Percentiles rank a stretch among this genome's conserved stretches.
These are phyloP conservation scores for Entomortierella chlamydospora DNA, from an alignment of 192 early-diverging fungal species.

Conservation along the genomic window DNA sequence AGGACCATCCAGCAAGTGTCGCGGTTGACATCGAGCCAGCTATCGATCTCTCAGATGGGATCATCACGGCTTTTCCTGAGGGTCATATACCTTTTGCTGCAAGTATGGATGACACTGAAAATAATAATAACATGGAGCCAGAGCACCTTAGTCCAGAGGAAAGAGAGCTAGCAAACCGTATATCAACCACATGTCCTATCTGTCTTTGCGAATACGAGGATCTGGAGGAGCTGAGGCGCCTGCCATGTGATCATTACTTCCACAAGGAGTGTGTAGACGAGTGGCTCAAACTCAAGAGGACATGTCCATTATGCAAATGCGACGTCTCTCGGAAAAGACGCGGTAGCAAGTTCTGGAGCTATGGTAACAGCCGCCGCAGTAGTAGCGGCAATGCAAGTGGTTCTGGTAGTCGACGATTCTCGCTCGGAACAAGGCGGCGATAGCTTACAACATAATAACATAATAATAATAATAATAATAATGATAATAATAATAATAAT, in stretches of 20 bases:
- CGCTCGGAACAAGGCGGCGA: constrained; percentile 14
- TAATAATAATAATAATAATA: too few relatives aligned
- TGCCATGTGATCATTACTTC: constrained; percentile 84
- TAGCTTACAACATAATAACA: too few relatives aligned
- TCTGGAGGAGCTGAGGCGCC: constrained; percentile 73
- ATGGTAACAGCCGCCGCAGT: background rate
- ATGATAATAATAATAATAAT: too few relatives aligned
- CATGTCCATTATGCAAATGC: constrained; percentile 81
- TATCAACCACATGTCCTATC: constrained; percentile 73
- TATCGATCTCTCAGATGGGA: background rate
- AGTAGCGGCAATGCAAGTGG: background rate
- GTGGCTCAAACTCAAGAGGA: constrained; percentile 82
- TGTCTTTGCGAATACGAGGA: constrained; percentile 83
- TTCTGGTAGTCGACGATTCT: constrained; percentile 1
- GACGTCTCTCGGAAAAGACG: constrained; percentile 55
- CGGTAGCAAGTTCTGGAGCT: constrained; percentile 9
- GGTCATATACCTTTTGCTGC: background rate
- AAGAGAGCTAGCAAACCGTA: constrained; percentile 5
- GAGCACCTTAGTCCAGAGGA: constrained; percentile 16
- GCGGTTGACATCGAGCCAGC: constrained; percentile 3
- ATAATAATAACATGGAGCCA: background rate
- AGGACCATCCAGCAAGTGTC: background rate
- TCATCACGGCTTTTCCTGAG: background rate
- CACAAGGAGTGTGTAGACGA: constrained; percentile 86
- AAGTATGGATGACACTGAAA: background rate